Evolutionary conservation across 2,329 filamentous ascomycete species (phyloP).

Genomic region (Botrytis cinerea): DNA sequence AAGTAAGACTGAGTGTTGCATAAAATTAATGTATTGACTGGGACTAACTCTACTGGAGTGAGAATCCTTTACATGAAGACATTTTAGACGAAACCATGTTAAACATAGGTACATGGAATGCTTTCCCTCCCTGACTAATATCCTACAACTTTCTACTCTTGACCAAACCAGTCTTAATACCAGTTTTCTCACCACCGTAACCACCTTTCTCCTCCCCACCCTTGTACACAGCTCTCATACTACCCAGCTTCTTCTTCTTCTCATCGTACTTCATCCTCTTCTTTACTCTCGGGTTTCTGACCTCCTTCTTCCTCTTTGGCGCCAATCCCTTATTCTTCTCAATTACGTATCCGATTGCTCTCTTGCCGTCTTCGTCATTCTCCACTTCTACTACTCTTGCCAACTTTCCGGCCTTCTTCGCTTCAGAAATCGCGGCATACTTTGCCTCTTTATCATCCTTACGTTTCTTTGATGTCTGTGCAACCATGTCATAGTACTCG

Average conservation of each 20-base stretch:
- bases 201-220: slow-evolving; percentile 81
- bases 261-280: slow-evolving; percentile 95
- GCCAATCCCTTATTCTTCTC: slow-evolving; percentile 97
- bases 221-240: slow-evolving; percentile 82
- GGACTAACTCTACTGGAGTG: not conserved
- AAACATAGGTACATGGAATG: not conserved
- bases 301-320: slow-evolving; percentile 88
- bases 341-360: slow-evolving; percentile 90
- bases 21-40: slow-evolving; percentile 1
- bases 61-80: not conserved
- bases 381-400: slow-evolving; percentile 65
- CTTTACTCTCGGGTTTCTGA: slow-evolving; percentile 93
- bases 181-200: slow-evolving; percentile 88
- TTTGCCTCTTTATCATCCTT: slow-evolving; percentile 68
- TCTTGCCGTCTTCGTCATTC: slow-evolving; percentile 79
- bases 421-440: slow-evolving; percentile 57
- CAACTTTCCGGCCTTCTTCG: slow-evolving; percentile 61
- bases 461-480: slow-evolving; percentile 68
- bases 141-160: slow-evolving; percentile 80
- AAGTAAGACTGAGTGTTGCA: not conserved
- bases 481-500: slow-evolving; percentile 89
- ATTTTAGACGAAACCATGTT: not conserved
- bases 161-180: slow-evolving; percentile 91
- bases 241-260: slow-evolving; percentile 95
- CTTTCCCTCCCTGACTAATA: not conserved